phyloP scores from a whole-genome alignment of 2,329 filamentous ascomycete species.

The Daldinia sp. region DNA sequence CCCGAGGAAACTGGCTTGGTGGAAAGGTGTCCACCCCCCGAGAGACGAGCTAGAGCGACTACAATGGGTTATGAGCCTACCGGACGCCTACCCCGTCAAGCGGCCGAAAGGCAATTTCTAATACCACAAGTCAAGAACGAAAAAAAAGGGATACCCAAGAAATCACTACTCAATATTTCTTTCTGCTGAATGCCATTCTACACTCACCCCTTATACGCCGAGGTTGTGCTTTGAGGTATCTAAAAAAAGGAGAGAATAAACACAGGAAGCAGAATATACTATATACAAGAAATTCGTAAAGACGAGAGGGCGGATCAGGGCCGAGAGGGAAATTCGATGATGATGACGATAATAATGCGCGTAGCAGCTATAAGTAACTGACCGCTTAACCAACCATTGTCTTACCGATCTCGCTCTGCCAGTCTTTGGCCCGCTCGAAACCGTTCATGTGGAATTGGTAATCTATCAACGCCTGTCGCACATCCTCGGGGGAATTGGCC shows the following conservation, averaged over 20 bases:
- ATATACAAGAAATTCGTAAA: conserved; percentile 34
- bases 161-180: conserved; percentile 34
- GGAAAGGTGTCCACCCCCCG: conserved; percentile 36
- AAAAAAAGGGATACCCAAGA: neutral
- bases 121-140: neutral
- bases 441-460: conserved; percentile 74
- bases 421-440: conserved; percentile 76
- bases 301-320: neutral
- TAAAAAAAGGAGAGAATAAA: conserved; percentile 10
- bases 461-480: conserved; percentile 75
- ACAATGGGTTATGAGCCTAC: conserved; percentile 43
- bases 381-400: conserved; percentile 46
- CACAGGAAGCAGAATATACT: conserved; percentile 14
- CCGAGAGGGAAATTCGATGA: neutral
- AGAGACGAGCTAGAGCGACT: conserved; percentile 41
- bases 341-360: neutral
- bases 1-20: conserved; percentile 35
- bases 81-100: conserved; percentile 42
- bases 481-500: conserved; percentile 70
- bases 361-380: neutral
- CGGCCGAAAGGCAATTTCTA: conserved; percentile 42
- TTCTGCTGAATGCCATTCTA: conserved; percentile 25
- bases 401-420: conserved; percentile 70
- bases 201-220: conserved; percentile 31
- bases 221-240: conserved; percentile 33